phyloP scores from a whole-genome alignment of 768 basidiomycete species.

The Gyrodon lividus region DNA sequence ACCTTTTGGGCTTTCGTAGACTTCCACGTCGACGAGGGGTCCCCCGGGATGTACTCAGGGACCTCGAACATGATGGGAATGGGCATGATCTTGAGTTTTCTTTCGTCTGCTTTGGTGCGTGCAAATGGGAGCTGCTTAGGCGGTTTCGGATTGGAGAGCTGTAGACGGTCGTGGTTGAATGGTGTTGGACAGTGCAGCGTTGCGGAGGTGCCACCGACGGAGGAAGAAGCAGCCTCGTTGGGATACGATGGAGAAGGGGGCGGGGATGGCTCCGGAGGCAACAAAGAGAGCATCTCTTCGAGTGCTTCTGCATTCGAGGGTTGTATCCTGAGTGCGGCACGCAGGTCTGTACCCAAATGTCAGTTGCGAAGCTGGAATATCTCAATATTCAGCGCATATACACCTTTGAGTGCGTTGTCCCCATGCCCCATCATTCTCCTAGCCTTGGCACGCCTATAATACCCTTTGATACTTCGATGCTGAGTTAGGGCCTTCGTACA shows the following conservation, averaged over 20 bases:
- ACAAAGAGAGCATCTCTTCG: conserved; percentile 49
- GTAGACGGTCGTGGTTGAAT: conserved; percentile 32
- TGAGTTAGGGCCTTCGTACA: conserved; percentile 65
- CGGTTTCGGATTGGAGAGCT: conserved; percentile 40
- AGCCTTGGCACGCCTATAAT: conserved; percentile 68
- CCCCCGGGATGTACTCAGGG: conserved; percentile 19
- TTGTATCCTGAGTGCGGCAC: conserved; percentile 58
- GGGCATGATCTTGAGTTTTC: conserved; percentile 51
- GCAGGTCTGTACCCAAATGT: conserved; percentile 46
- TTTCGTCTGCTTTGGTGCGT: conserved; percentile 48
- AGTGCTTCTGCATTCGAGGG: conserved; percentile 64
- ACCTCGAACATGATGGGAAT: conserved; percentile 45
- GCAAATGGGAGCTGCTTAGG: conserved; percentile 53
- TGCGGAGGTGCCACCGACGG: conserved; percentile 20
- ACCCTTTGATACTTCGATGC: conserved; percentile 66
- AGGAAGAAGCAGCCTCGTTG: conserved; percentile 30
- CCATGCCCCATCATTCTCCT: conserved; percentile 55
- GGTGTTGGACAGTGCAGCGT: conserved; percentile 7
- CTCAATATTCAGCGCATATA: neutral
- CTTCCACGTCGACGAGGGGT: conserved; percentile 27
- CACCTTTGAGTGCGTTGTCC: conserved; percentile 64
- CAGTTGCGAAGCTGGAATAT: neutral
- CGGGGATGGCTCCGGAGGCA: conserved; percentile 21
- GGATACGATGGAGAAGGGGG: conserved; percentile 10
- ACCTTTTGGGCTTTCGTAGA: conserved; percentile 24